Evolutionary conservation across 495 filamentous ascomycete genomes (phyloP), one percentile per base, ranked within the genome.

Genomic region (Aspergillus indologenus): DNA sequence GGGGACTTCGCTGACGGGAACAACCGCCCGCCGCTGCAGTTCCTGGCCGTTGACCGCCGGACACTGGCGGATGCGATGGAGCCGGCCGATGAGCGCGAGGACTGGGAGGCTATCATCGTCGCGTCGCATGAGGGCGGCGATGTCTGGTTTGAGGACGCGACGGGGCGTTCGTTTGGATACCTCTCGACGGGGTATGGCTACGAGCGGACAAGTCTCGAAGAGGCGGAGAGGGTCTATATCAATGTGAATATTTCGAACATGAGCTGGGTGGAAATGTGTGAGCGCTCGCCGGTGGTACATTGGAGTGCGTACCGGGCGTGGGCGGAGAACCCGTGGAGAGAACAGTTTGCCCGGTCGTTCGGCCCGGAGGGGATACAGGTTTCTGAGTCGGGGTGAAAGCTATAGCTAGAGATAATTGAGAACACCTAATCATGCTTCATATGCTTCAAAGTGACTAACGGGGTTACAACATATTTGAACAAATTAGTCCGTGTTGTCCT

Each of bases 291-390:
- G 45, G 18, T 47, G 15, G 45, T 47, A 7, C 20, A 47, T 47
- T 47, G 45, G 45, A 47, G 45, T 47, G 45, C 45, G 45, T 47
- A 47, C 45, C 45, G 45, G 18, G 3, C 45, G 17, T 47, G 45
- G 45, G 45, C 45, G 15, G 45, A 47, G 45, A 47, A 47, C 20
- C 9, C 4, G 26, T 9, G 45, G 18, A n/a, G 45, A 47, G 18
- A 47, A 7, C n/a, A n/a, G 18, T 47, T 47, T 47, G 45, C 45
- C 9, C 45, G 45, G 45, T 47, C 45, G 18, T 47, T 47, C 21
- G 18, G 45, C 18, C 45, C 15, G 11, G 45, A 47, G 45, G 45
- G 45, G 45, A 21, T 47, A n/a, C 14, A 21, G 11, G 45, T 47
- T 21, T 22, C 26, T 29, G 26, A 29, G 26, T 29, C 4, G 4